A percentile compares a stretch with the other conserved stretches of the same genome.
phyloP scores from a whole-genome alignment of 2,329 filamentous ascomycete species.

The Aspergillus floridensis region DNA sequence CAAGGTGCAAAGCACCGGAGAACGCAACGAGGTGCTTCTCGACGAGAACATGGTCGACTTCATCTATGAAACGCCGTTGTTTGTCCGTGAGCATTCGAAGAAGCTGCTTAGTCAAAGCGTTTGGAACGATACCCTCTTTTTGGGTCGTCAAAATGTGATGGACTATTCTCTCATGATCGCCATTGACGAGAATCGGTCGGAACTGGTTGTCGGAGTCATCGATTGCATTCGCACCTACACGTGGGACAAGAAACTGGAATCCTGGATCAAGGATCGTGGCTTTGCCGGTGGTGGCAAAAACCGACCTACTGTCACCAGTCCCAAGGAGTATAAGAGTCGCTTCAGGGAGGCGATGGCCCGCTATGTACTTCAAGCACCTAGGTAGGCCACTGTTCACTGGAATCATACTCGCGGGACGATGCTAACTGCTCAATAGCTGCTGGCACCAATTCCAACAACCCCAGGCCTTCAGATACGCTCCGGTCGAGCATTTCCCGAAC shows the following conservation, averaged over 20 bases:
- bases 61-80: conserved; percentile 94
- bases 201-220: conserved; percentile 95
- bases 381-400: conserved; percentile 32
- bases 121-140: conserved; percentile 95
- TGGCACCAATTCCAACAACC: conserved; percentile 47
- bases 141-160: conserved; percentile 96
- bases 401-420: not conserved
- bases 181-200: conserved; percentile 83
- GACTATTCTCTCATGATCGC: conserved; percentile 99
- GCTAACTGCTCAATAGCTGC: conserved; percentile 32
- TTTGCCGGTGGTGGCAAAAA: conserved; percentile 76
- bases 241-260: conserved; percentile 99
- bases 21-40: conserved; percentile 91
- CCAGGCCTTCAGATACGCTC: conserved; percentile 29
- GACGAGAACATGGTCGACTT: conserved; percentile 99
- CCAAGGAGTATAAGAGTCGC: conserved; percentile 93
- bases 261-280: conserved; percentile 97
- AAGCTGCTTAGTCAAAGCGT: conserved; percentile 87
- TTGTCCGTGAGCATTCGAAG: conserved; percentile 93
- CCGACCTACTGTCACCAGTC: conserved; percentile 91
- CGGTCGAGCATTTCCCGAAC: conserved; percentile 26
- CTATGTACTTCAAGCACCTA: conserved; percentile 59
- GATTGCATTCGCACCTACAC: conserved; percentile 98
- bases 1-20: conserved; percentile 91
- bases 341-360: conserved; percentile 96